Conservation (phyloP, 257 asterid genomes). For the Solanum ossicruentum region DNA sequence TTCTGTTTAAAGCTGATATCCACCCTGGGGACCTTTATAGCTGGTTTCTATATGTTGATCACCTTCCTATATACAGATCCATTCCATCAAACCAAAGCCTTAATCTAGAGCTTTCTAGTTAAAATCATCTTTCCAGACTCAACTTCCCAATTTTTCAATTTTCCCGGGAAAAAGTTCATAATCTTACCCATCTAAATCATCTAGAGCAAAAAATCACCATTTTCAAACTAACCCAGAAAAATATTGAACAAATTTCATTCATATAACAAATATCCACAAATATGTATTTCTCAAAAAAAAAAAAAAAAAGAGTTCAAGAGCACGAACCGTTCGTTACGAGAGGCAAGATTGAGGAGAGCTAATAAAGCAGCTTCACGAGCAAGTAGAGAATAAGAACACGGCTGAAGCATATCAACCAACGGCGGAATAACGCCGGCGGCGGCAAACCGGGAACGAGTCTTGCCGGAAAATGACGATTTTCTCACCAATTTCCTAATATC, state of each 20-base stretch:
- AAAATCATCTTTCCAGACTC: background rate
- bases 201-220: background rate
- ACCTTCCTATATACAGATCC: background rate
- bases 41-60: background rate
- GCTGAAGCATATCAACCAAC: slow-evolving; percentile 60
- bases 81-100: background rate
- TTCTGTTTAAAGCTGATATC: background rate
- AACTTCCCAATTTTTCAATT: background rate
- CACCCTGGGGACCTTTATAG: background rate
- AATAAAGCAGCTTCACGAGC: slow-evolving; percentile 82
- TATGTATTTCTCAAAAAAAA: background rate
- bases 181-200: background rate
- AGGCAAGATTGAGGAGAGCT: slow-evolving; percentile 90
- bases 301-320: background rate
- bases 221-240: background rate
- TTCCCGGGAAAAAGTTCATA: background rate
- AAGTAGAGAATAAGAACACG: slow-evolving; percentile 24
- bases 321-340: slow-evolving; percentile 59
- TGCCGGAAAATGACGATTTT: slow-evolving; percentile 43
- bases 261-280: background rate
- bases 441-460: slow-evolving; percentile 63
- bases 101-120: background rate
- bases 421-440: slow-evolving; percentile 85
- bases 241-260: background rate
- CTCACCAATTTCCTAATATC: slow-evolving; percentile 65